phyloP scores from a whole-genome alignment of 1,139 yeast genomes.

The Arxiozyma telluris region DNA sequence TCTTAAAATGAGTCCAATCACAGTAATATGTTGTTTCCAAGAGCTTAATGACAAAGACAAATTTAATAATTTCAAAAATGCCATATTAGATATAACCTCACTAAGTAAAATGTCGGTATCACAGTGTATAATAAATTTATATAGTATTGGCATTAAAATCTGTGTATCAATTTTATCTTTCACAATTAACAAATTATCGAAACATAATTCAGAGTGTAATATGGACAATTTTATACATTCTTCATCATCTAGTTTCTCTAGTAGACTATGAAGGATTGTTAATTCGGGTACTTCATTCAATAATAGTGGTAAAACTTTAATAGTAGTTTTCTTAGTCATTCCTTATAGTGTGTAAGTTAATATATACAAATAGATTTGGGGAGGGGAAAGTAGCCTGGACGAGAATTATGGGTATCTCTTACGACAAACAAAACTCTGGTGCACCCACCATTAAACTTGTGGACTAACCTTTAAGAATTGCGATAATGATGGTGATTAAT shows the following conservation, averaged over 20 bases:
- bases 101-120: slow-evolving; percentile 9
- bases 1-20: slow-evolving; percentile 1
- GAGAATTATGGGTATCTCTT: background rate
- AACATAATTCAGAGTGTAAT: slow-evolving; percentile 1
- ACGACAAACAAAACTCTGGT: no score
- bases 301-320: background rate
- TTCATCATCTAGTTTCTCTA: no score
- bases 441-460: background rate
- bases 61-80: slow-evolving; percentile 10
- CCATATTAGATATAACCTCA: slow-evolving; percentile 5
- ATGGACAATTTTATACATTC: background rate
- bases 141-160: slow-evolving; percentile 1
- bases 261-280: no score
- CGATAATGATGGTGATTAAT: no score
- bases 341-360: no score
- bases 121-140: slow-evolving; percentile 11
- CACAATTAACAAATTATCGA: background rate
- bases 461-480: no score
- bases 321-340: background rate
- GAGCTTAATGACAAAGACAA: slow-evolving; percentile 7
- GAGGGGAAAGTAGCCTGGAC: background rate
- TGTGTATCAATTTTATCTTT: background rate
- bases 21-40: slow-evolving; percentile 2
- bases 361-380: no score
- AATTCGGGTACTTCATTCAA: background rate